Percentiles rank a stretch among this genome's conserved stretches.
These are phyloP conservation scores for Aspergillus conjunctus DNA, from an alignment of 495 filamentous ascomycete species.

Conservation along the genomic window DNA sequence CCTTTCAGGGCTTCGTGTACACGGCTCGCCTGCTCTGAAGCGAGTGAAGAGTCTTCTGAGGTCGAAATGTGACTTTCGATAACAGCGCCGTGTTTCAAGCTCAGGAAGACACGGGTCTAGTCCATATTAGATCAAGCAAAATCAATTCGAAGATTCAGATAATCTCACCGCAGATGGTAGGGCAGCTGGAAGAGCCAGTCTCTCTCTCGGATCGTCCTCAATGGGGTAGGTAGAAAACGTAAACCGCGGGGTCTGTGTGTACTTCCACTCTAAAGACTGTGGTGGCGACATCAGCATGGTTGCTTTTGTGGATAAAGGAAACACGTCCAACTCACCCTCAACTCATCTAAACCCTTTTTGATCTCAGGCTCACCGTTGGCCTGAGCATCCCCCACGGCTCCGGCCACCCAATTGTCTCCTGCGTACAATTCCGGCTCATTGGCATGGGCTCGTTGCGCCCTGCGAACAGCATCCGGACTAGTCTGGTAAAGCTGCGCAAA, in stretches of 20 bases:
- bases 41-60: slow-evolving; percentile 35
- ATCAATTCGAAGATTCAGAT: background rate
- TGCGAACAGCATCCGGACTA: slow-evolving; percentile 35
- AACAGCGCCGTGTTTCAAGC: slow-evolving; percentile 46
- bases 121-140: slow-evolving; percentile 1
- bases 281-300: background rate
- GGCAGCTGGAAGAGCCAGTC: slow-evolving; percentile 48
- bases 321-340: slow-evolving; percentile 49
- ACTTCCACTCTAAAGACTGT: slow-evolving; percentile 76
- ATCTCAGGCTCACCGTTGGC: slow-evolving; percentile 52
- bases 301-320: background rate
- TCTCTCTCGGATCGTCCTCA: slow-evolving; percentile 56
- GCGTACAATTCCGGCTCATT: slow-evolving; percentile 42
- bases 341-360: slow-evolving; percentile 59
- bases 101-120: slow-evolving; percentile 45
- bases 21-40: slow-evolving; percentile 39
- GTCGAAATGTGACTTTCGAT: slow-evolving; percentile 49
- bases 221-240: slow-evolving; percentile 63
- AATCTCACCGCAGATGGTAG: slow-evolving; percentile 42
- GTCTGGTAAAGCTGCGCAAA: slow-evolving; percentile 36
- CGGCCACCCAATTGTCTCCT: slow-evolving; percentile 45
- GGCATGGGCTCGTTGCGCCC: slow-evolving; percentile 38
- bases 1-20: slow-evolving; percentile 42
- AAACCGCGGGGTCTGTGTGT: slow-evolving; percentile 82
- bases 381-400: slow-evolving; percentile 51